Base-by-base conservation (phyloP, 176 grass and related monocot species). In the Urochloa ruziziensis region DNA sequence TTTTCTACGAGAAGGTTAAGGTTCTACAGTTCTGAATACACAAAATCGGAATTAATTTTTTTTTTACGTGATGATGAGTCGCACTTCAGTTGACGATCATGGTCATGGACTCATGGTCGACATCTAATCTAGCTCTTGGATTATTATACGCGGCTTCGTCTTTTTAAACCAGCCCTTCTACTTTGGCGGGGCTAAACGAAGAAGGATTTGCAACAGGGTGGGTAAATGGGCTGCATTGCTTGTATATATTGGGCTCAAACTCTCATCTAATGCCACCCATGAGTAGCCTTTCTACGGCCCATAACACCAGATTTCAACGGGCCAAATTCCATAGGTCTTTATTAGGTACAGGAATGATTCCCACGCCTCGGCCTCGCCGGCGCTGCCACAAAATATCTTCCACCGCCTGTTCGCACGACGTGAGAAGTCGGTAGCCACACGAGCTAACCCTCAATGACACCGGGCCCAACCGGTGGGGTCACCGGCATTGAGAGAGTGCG, bases 311-410 rank as follows among this genome's bases (percentile, higher is more conserved):
- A 4, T 13, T 51, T 36, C 3, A 24, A 35, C 23, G 46, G 61
- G 30, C 62, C 14, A 36, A 36, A 24, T 11, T 79, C 23, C 1
- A 64, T 33, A 14, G 35, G n/a, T 23, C 14, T n/a, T 7, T 43
- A 4, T 12, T 5, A 17, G 14, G 3, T 6, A 28, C 33, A n/a
- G n/a, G n/a, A 15, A 19, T 47, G 11, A 35, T 16, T n/a, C 52
- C 29, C 35, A 4, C 35, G 4, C 27, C 27, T 13, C 30, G 53
- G 74, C 74, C 53, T 52, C 14, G 77, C 23, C 60, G 81, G 5
- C 61, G 86, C 70, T 75, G 72, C 44, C 68, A 42, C 51, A 80
- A 80, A 77, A 79, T 79, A 88, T 83, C 67, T 88, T 58, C 66
- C 39, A 56, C 82, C 44, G 46, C 34, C 56, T 32, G 25, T 56